These are phyloP conservation scores for Colletotrichum australisinense DNA, from an alignment of 2,329 filamentous ascomycete species.

Conservation along the genomic window DNA sequence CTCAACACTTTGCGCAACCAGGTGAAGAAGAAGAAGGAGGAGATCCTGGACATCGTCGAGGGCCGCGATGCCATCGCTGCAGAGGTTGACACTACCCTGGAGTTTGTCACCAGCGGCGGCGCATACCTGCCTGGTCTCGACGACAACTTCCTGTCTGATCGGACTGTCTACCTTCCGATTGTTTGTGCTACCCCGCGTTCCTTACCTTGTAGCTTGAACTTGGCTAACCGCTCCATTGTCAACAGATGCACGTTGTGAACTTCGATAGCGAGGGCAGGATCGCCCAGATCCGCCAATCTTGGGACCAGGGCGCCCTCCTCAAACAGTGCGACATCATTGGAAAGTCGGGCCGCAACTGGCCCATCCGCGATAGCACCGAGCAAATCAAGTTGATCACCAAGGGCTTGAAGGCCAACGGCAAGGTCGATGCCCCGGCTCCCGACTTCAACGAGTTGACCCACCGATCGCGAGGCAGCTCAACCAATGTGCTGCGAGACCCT, in stretches of 20 bases:
- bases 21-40: constrained; percentile 86
- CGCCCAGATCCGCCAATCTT: constrained; percentile 86
- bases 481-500: constrained; percentile 68
- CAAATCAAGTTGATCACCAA: constrained; percentile 81
- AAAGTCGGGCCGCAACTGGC: constrained; percentile 91
- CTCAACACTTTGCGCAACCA: constrained; percentile 76
- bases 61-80: constrained; percentile 75
- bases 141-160: constrained; percentile 92
- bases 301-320: constrained; percentile 94
- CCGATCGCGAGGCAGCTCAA: constrained; percentile 64
- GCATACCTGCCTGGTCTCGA: constrained; percentile 89
- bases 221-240: constrained; percentile 14
- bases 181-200: constrained; percentile 64
- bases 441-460: constrained; percentile 50
- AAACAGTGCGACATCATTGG: constrained; percentile 96
- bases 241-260: constrained; percentile 86
- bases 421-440: constrained; percentile 44
- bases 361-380: constrained; percentile 87
- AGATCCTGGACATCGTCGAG: constrained; percentile 80
- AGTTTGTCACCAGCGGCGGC: constrained; percentile 85
- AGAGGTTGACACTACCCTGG: constrained; percentile 85
- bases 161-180: constrained; percentile 81
- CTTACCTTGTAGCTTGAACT: too few relatives aligned
- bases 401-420: constrained; percentile 64
- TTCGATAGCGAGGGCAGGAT: constrained; percentile 86